These are phyloP conservation scores for Salix suchowensis DNA, from an alignment of 345 rosid species.

Conservation along the genomic window DNA sequence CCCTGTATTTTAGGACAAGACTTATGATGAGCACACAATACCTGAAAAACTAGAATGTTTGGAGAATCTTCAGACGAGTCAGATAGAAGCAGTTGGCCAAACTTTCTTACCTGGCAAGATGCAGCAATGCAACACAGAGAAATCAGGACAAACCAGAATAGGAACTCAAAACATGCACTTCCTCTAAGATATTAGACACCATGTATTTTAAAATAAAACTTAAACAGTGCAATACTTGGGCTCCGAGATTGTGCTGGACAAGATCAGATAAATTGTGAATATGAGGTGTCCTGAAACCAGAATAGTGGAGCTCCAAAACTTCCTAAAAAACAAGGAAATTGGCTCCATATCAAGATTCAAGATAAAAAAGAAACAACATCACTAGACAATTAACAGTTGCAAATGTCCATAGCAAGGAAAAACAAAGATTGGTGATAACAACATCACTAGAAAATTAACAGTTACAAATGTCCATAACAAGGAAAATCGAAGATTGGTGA, in stretches of 20 bases:
- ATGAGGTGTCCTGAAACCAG: slow-evolving; percentile 81
- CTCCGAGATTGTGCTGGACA: slow-evolving; percentile 56
- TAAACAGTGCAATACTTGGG: slow-evolving; percentile 42
- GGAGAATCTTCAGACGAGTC: slow-evolving; percentile 55
- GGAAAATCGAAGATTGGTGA: too few species aligned
- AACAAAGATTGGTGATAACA: not conserved
- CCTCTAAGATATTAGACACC: slow-evolving; percentile 6
- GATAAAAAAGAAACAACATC: not conserved
- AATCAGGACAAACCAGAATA: not conserved
- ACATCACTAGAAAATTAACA: not conserved
- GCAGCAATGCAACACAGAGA: not conserved
- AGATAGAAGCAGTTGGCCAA: slow-evolving; percentile 55
- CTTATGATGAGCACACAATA: slow-evolving; percentile 10
- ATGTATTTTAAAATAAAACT: slow-evolving; percentile 3
- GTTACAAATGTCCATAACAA: not conserved
- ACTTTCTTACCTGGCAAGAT: slow-evolving; percentile 40
- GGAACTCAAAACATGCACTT: not conserved
- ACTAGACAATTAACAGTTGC: not conserved
- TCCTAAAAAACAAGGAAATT: slow-evolving; percentile 37
- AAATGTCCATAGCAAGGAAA: too few species aligned
- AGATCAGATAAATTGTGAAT: slow-evolving; percentile 77
- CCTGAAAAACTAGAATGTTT: slow-evolving; percentile 79
- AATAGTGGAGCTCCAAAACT: slow-evolving; percentile 59
- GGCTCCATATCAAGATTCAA: slow-evolving; percentile 19
- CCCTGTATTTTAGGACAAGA: not conserved